A percentile compares a stretch with the other conserved stretches of the same genome.
phyloP scores from a whole-genome alignment of 306 rosid genomes.

The Malus asiatica region DNA sequence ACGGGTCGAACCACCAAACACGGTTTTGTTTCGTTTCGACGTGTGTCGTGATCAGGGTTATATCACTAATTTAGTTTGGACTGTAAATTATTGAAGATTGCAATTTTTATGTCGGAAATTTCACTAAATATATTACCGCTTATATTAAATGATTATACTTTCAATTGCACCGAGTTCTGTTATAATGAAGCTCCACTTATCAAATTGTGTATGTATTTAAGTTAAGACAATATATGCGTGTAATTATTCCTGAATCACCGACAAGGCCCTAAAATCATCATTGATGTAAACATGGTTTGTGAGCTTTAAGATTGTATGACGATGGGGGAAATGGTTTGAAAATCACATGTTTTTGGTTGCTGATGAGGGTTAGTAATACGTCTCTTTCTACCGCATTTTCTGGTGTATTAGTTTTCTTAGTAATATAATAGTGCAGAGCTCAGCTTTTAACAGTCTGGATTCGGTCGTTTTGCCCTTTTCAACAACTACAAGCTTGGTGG shows the following conservation, averaged over 20 bases:
- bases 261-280: background rate
- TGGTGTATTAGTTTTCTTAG: background rate
- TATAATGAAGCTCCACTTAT: too few species aligned
- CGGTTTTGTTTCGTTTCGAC: background rate
- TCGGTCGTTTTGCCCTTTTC: constrained; percentile 23
- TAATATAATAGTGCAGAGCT: constrained; percentile 1
- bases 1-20: constrained; percentile 1
- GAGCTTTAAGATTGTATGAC: background rate
- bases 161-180: too few species aligned
- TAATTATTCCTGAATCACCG: background rate
- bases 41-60: background rate
- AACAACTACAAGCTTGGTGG: constrained; percentile 24
- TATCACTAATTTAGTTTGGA: background rate
- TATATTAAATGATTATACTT: too few species aligned
- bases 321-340: background rate
- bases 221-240: too few species aligned
- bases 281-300: background rate
- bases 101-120: too few species aligned
- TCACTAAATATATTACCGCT: background rate
- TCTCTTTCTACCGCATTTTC: constrained; percentile 26
- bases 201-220: background rate
- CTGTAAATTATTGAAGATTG: background rate
- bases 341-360: constrained; percentile 17
- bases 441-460: constrained; percentile 13
- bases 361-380: constrained; percentile 16